Conservation (phyloP, 1,284 basidiomycete species). For the Austroboletus niveus region DNA sequence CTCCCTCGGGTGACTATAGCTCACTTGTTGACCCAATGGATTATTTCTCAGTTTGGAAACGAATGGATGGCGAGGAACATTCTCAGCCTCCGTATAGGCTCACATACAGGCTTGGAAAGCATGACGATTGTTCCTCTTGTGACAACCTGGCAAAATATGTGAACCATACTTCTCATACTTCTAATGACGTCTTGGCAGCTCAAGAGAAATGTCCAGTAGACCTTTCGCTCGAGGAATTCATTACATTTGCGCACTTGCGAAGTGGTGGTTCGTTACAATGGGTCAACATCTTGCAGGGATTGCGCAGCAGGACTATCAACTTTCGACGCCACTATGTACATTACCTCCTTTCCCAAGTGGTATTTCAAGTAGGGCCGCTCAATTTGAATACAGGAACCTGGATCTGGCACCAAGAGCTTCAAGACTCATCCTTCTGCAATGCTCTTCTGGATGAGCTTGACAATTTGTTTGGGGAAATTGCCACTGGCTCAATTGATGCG, state of each 20-base stretch:
- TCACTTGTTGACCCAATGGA: not conserved
- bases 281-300: not conserved
- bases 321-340: not conserved
- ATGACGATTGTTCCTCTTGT: too few relatives aligned
- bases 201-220: not conserved
- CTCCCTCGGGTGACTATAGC: not conserved
- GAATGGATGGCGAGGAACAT: not conserved
- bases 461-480: not conserved
- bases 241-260: not conserved
- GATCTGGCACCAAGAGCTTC: not conserved
- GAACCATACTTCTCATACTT: not conserved
- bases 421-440: not conserved
- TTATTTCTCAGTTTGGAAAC: not conserved
- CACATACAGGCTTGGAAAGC: not conserved
- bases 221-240: not conserved
- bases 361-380: not conserved
- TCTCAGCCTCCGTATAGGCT: not conserved
- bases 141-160: not conserved
- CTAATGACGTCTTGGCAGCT: not conserved
- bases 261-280: not conserved
- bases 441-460: not conserved
- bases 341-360: not conserved
- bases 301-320: not conserved
- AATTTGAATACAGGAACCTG: not conserved
- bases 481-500: not conserved